Evolutionary conservation across 2,329 filamentous ascomycete species (phyloP), one percentile per base, ranked within the genome.

Genomic region (Colletotrichum tabaci): DNA sequence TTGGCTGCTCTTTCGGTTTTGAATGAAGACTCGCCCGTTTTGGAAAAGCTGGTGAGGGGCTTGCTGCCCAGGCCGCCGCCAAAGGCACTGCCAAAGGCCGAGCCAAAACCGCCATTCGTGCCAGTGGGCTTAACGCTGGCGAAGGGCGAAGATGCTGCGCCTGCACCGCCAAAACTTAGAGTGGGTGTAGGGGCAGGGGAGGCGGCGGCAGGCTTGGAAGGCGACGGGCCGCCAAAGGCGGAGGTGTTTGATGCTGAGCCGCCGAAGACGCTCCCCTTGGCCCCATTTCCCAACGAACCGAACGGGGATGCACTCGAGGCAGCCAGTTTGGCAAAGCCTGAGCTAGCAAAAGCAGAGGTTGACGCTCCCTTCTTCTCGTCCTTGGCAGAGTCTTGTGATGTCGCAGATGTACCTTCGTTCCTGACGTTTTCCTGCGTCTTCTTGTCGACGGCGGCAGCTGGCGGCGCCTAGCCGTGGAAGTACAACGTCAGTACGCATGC

Each of bases 41-140:
- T 90, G 52, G 91, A 94, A 81, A 97, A 98, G 75, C 88, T 92
- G 2, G 88, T 87, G 12, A 95, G 81, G 1, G 80, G 77, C 73
- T 87, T 87, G 42, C 84, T 83, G 0, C 80, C 76, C 7, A 87
- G 75, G 4, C 77, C 74, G 53, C 80, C 77, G 15, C 81, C 82
- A 77, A 93, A 92, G 8, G 77, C 78, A 21, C 78, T 76, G 21
- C 82, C 80, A 13, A 84, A 80, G 12, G 79, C 74, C 42, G 82
- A 81, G 44, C 84, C 84, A 77, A 93, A 93, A 18, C 65, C 69
- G 6, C 65, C 65, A 65, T 84, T 84, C 10, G 79, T 73, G n/a
- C 77, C 78, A 62, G 72, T 79, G 67, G 78, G 82, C 75, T 77
- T 82, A n/a, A 87, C 75, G 12, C 80, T 79, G 12, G 82, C 84